Conservation (phyloP, 139 green algal species). For the Deuterostichococcus epilithicus region DNA sequence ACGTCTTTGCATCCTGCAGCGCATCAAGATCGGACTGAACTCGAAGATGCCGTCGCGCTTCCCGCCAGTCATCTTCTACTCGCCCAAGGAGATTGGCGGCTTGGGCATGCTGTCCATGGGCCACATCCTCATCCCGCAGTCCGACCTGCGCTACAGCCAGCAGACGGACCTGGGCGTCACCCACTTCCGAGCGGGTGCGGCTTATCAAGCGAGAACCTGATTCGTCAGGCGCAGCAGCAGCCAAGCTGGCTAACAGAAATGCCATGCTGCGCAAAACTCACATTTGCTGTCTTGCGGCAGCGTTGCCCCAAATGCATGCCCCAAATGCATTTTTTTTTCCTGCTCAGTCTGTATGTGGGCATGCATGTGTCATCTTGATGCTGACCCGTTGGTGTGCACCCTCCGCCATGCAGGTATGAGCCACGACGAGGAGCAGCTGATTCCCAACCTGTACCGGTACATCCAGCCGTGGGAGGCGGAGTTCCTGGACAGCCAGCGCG, state of each 20-base stretch:
- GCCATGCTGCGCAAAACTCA: neutral
- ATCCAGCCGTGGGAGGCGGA: slow-evolving; percentile 98
- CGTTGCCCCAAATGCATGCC: neutral
- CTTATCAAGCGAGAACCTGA: neutral
- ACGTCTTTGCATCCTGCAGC: too few relatives aligned
- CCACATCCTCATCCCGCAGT: slow-evolving; percentile 98
- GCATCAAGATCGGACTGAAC: slow-evolving; percentile 98
- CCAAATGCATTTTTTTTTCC: neutral
- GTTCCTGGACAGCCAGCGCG: slow-evolving; percentile 95
- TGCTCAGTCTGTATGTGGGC: neutral
- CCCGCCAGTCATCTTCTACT: slow-evolving; percentile 97
- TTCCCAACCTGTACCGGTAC: slow-evolving; percentile 98
- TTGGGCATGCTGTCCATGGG: slow-evolving; percentile 99
- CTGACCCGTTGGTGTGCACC: neutral
- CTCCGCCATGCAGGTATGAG: slow-evolving; percentile 75
- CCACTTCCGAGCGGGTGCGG: slow-evolving; percentile 84
- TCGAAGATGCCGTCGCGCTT: slow-evolving; percentile 97
- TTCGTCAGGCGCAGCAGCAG: neutral
- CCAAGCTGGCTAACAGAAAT: neutral
- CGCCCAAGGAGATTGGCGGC: slow-evolving; percentile 97
- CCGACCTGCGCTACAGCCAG: slow-evolving; percentile 88
- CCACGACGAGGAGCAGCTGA: slow-evolving; percentile 98
- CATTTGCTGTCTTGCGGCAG: neutral
- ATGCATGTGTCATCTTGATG: neutral
- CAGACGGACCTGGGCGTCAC: slow-evolving; percentile 98